These are phyloP conservation scores for Aspergillus jensenii DNA, from an alignment of 2,329 filamentous ascomycete species.

Conservation along the genomic window DNA sequence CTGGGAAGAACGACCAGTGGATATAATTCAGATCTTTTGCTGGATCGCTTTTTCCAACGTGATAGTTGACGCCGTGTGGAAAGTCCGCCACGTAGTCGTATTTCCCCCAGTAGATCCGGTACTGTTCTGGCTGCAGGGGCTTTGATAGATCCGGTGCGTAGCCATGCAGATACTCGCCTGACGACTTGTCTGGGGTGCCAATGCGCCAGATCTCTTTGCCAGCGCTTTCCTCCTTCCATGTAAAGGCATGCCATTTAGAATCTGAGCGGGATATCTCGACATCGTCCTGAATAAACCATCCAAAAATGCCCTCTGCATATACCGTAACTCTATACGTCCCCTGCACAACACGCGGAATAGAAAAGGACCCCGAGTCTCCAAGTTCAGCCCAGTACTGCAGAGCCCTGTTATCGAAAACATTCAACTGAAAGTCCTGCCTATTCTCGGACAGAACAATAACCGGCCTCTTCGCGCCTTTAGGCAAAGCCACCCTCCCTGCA, in stretches of 20 bases:
- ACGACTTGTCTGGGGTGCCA: slow-evolving; percentile 61
- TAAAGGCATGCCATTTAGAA: slow-evolving; percentile 38
- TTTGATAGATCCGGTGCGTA: slow-evolving; percentile 50
- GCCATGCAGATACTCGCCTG: slow-evolving; percentile 63
- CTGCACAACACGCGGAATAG: slow-evolving; percentile 55
- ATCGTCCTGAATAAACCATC: slow-evolving; percentile 57
- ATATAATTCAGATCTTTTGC: slow-evolving; percentile 60
- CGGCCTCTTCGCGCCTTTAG: slow-evolving; percentile 50
- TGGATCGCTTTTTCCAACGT: slow-evolving; percentile 54
- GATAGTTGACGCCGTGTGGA: slow-evolving; percentile 58
- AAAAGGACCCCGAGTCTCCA: slow-evolving; percentile 47
- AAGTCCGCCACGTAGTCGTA: slow-evolving; percentile 63
- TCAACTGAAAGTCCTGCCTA: slow-evolving; percentile 59
- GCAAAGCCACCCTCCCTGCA: slow-evolving; percentile 53
- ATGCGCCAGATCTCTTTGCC: slow-evolving; percentile 63
- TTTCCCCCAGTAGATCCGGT: slow-evolving; percentile 61
- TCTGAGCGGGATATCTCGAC: slow-evolving; percentile 41
- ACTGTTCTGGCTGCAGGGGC: slow-evolving; percentile 56
- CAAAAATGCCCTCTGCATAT: slow-evolving; percentile 63
- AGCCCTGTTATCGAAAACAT: slow-evolving; percentile 53
- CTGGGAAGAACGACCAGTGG: slow-evolving; percentile 62
- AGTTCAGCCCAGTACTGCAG: slow-evolving; percentile 65
- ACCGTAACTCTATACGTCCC: slow-evolving; percentile 63
- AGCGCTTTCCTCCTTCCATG: slow-evolving; percentile 56
- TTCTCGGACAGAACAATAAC: slow-evolving; percentile 57